phyloP scores from a whole-genome alignment of 345 rosid genomes.

The Lumnitzera littorea region DNA sequence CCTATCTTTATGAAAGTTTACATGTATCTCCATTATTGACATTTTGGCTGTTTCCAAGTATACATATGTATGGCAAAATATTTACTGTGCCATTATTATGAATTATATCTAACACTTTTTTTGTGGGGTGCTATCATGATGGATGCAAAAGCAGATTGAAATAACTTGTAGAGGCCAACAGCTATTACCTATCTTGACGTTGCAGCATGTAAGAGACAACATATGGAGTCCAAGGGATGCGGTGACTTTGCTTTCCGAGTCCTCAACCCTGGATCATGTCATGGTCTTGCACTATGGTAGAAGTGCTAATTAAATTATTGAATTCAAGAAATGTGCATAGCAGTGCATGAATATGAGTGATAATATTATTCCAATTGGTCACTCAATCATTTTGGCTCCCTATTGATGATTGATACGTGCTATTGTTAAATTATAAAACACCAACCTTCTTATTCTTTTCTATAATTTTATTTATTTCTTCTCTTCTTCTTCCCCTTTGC shows the following conservation, averaged over 20 bases:
- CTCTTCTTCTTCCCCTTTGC: no score
- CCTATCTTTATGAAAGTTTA: no score
- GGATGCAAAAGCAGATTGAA: constrained; percentile 53
- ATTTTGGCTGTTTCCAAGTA: no score
- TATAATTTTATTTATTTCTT: no score
- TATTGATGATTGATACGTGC: no score
- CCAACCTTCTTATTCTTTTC: no score
- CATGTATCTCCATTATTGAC: no score
- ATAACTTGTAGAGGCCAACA: constrained; percentile 90
- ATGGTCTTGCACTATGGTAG: constrained; percentile 88
- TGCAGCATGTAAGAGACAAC: constrained; percentile 90
- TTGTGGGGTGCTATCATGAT: not conserved
- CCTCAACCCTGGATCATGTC: constrained; percentile 63
- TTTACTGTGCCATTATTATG: no score
- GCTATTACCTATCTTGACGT: constrained; percentile 63
- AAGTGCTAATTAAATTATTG: constrained; percentile 21
- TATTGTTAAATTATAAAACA: no score
- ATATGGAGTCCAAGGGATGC: constrained; percentile 69
- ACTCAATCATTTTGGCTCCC: no score
- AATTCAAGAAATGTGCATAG: constrained; percentile 1
- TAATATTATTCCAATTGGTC: not conserved
- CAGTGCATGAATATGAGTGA: not conserved
- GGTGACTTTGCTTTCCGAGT: constrained; percentile 46
- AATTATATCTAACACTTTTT: not conserved
- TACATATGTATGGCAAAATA: no score